Conservation (phyloP, 441 rosid species). For the Mallotus repandus region DNA sequence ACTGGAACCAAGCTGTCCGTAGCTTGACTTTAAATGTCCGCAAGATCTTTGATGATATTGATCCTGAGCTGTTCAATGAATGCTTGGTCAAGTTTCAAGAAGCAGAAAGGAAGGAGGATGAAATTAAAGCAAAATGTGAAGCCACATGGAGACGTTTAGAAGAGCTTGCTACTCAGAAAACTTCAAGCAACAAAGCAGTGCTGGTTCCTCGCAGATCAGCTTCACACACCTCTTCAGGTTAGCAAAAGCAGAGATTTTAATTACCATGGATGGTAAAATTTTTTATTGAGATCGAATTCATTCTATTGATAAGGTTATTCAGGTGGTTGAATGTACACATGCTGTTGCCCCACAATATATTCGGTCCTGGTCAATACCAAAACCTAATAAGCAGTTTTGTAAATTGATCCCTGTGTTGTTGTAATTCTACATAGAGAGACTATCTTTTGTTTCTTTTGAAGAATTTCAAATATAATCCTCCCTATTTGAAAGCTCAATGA, state of each 20-base stretch:
- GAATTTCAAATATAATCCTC: not conserved
- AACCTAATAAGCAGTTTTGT: slow-evolving; percentile 15
- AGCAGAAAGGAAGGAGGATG: slow-evolving; percentile 50
- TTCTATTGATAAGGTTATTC: slow-evolving; percentile 9
- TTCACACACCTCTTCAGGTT: slow-evolving; percentile 24
- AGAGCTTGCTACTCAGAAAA: slow-evolving; percentile 50
- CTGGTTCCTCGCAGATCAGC: slow-evolving; percentile 19
- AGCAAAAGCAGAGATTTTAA: slow-evolving; percentile 22
- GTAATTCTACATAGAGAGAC: not conserved
- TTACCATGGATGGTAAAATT: slow-evolving; percentile 12
- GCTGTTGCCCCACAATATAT: slow-evolving; percentile 5
- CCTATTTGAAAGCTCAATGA: not conserved
- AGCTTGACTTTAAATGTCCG: slow-evolving; percentile 78
- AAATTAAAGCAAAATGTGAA: slow-evolving; percentile 47
- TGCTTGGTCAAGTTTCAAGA: slow-evolving; percentile 60
- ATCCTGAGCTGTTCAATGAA: slow-evolving; percentile 67
- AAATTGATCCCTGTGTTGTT: slow-evolving; percentile 10
- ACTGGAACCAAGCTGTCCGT: slow-evolving; percentile 85
- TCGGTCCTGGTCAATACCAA: not conserved
- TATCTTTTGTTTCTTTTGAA: not conserved
- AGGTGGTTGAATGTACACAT: slow-evolving; percentile 12
- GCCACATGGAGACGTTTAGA: slow-evolving; percentile 72
- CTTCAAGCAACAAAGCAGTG: slow-evolving; percentile 27
- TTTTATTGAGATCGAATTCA: slow-evolving; percentile 25
- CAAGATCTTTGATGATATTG: slow-evolving; percentile 66